These are phyloP conservation scores for Piloderma croceum DNA, from an alignment of 768 basidiomycete species.

Conservation along the genomic window DNA sequence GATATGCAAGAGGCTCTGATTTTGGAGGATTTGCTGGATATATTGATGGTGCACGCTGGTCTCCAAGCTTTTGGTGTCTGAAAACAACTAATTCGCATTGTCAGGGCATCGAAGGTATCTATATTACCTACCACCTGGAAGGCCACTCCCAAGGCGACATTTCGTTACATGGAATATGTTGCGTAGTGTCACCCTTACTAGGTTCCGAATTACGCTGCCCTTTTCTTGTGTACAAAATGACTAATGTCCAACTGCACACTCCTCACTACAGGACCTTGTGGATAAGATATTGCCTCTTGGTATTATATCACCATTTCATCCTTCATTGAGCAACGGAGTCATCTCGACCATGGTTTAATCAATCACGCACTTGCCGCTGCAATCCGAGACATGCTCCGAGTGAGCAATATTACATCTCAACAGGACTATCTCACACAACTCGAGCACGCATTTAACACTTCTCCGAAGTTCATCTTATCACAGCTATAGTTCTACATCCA, in stretches of 20 bases:
- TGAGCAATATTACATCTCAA: conserved; percentile 24
- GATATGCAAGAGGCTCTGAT: conserved; percentile 92
- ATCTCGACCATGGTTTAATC: conserved; percentile 86
- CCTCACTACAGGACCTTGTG: conserved; percentile 80
- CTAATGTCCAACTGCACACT: conserved; percentile 47
- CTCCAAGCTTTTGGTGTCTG: not conserved
- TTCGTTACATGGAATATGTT: conserved; percentile 79
- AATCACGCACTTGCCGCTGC: conserved; percentile 94
- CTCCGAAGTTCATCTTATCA: conserved; percentile 84
- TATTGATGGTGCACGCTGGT: conserved; percentile 70
- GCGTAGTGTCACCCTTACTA: conserved; percentile 64
- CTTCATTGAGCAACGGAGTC: conserved; percentile 83
- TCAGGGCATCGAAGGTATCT: conserved; percentile 91
- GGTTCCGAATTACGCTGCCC: no score
- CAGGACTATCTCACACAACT: conserved; percentile 91
- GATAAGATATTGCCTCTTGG: conserved; percentile 89
- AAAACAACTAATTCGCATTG: conserved; percentile 3
- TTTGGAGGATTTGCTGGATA: conserved; percentile 88
- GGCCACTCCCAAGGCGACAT: conserved; percentile 82
- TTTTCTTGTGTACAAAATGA: not conserved
- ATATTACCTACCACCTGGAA: conserved; percentile 76
- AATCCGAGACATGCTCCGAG: conserved; percentile 90
- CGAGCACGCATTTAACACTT: conserved; percentile 88
- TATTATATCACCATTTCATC: conserved; percentile 92
- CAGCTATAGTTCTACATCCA: conserved; percentile 96